A percentile compares a stretch with the other conserved stretches of the same genome.
These are phyloP conservation scores for Angomonas ambiguus DNA, from an alignment of 208 protist species.

Conservation along the genomic window DNA sequence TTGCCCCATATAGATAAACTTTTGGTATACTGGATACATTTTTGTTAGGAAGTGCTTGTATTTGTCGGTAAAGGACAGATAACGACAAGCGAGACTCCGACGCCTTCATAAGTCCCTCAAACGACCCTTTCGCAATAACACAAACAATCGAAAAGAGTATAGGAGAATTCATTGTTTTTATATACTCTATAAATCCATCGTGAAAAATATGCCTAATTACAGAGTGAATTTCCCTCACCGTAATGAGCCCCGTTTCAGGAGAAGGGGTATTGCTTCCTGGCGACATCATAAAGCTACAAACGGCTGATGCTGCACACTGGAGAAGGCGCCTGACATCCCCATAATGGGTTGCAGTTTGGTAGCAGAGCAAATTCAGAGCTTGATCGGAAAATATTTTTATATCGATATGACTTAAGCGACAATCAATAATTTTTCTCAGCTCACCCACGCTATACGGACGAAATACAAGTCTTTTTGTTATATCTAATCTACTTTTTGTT, in stretches of 20 bases:
- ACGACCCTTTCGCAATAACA: conserved; percentile 67
- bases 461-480: conserved; percentile 81
- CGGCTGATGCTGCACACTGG: conserved; percentile 75
- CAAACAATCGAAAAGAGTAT: conserved; percentile 66
- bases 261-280: conserved; percentile 20
- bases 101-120: conserved; percentile 21
- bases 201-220: conserved; percentile 86
- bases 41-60: not conserved
- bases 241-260: conserved; percentile 55
- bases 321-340: conserved; percentile 86
- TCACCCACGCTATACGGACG: conserved; percentile 71
- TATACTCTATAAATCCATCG: conserved; percentile 85
- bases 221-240: conserved; percentile 62
- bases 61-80: not conserved
- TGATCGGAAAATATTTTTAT: conserved; percentile 77
- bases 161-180: conserved; percentile 60
- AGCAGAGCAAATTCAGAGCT: conserved; percentile 76
- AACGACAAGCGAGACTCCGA: not conserved
- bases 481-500: conserved; percentile 75
- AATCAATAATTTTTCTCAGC: conserved; percentile 65
- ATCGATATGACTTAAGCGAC: conserved; percentile 50
- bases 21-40: conserved; percentile 10
- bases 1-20: conserved; percentile 46
- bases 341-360: conserved; percentile 82
- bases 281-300: conserved; percentile 80